Percentiles rank a stretch among this genome's conserved stretches.
Evolutionary conservation across 2,329 filamentous ascomycete genomes (phyloP).

Genomic region (Sphaerulina vaccinii): DNA sequence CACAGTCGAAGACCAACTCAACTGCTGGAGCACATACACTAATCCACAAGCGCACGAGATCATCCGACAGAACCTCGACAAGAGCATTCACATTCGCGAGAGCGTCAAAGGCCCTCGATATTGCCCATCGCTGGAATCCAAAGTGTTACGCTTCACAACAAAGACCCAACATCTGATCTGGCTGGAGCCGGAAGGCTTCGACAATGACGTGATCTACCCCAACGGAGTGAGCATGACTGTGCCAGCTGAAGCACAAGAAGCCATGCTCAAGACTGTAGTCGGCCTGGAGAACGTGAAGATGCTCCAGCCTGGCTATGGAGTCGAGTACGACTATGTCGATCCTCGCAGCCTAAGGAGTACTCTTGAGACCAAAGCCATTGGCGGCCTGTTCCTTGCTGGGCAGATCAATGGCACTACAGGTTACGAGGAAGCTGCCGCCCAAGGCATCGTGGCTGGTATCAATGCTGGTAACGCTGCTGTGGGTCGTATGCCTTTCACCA

Average conservation of each 20-base stretch:
- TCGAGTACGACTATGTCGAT: conserved; percentile 98
- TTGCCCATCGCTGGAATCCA: conserved; percentile 92
- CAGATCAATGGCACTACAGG: conserved; percentile 98
- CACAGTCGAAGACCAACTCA: conserved; percentile 74
- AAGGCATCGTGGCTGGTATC: conserved; percentile 87
- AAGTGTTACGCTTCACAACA: conserved; percentile 81
- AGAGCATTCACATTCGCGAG: conserved; percentile 93
- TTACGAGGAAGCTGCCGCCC: conserved; percentile 94
- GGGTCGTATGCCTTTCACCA: conserved; percentile 61
- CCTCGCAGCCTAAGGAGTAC: conserved; percentile 84
- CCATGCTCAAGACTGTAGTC: conserved; percentile 79
- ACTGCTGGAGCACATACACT: conserved; percentile 85
- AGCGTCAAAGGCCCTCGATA: conserved; percentile 92
- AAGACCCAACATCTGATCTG: conserved; percentile 85
- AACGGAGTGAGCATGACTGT: conserved; percentile 98
- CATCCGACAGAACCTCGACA: conserved; percentile 85
- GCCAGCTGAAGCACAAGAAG: conserved; percentile 80
- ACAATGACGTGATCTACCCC: conserved; percentile 86
- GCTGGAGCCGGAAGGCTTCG: conserved; percentile 94
- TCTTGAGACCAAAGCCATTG: conserved; percentile 88
- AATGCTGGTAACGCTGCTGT: conserved; percentile 84
- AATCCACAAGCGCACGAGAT: conserved; percentile 80
- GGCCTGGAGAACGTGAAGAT: conserved; percentile 87
- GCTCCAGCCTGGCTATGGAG: conserved; percentile 93
- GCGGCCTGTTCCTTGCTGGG: conserved; percentile 84